Evolutionary conservation across 495 filamentous ascomycete species (phyloP).

Genomic region (Glarea lozoyensis): DNA sequence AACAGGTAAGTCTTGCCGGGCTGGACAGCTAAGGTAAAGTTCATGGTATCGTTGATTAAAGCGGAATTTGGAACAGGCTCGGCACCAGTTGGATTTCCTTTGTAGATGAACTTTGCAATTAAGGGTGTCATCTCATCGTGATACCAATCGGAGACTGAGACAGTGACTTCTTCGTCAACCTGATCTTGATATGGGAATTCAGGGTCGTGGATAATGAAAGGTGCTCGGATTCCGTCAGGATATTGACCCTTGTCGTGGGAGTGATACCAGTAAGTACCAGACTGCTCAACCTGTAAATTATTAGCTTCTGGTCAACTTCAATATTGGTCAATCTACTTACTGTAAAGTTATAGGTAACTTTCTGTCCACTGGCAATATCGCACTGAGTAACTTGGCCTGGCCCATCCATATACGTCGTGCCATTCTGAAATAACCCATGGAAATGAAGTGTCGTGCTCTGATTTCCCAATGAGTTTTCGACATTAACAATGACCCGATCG

Average conservation of each 20-base stretch:
- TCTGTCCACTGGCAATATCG: conserved; percentile 50
- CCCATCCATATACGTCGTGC: conserved; percentile 67
- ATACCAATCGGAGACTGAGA: conserved; percentile 49
- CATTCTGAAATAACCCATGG: conserved; percentile 70
- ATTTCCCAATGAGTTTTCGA: conserved; percentile 64
- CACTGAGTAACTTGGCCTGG: conserved; percentile 62
- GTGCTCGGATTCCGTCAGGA: conserved; percentile 54
- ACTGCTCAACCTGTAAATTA: conserved; percentile 38
- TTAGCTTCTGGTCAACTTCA: conserved; percentile 17
- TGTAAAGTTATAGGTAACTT: conserved; percentile 70
- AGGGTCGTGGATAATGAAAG: conserved; percentile 52
- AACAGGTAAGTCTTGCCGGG: conserved; percentile 76
- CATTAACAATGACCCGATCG: conserved; percentile 62
- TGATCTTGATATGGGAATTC: conserved; percentile 41
- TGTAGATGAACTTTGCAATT: conserved; percentile 46
- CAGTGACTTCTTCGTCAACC: conserved; percentile 48
- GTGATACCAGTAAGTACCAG: conserved; percentile 69
- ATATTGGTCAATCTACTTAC: conserved; percentile 38
- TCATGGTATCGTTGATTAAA: conserved; percentile 32
- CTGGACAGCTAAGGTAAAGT: conserved; percentile 44
- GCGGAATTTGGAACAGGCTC: conserved; percentile 56
- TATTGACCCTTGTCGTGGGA: conserved; percentile 53
- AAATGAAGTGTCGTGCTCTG: conserved; percentile 69
- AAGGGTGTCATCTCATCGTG: conserved; percentile 37
- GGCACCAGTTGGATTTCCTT: conserved; percentile 47